Evolutionary conservation across 176 grass and related monocot species (phyloP), one percentile per base, ranked within the genome.

Genomic region (Cenchrus fungigraminus): DNA sequence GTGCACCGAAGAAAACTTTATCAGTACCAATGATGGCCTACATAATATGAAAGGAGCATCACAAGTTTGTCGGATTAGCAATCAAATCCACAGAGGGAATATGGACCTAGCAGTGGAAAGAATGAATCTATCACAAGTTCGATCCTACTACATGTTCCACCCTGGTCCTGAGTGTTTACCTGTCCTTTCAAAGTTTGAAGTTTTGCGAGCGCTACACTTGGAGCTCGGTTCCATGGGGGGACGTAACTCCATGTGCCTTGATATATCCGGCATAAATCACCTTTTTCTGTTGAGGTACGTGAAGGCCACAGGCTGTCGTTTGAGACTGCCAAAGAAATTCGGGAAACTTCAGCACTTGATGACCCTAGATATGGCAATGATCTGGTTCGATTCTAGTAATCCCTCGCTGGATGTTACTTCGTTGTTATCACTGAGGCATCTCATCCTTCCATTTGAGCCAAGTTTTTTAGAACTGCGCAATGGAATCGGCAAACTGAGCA

Each of bases 1-100:
- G 62, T 71, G 61, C 6, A 57, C 3, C 2, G 45, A 86, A 22
- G 84, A 80, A 66, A 86, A 80, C 19, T 86, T 86, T 8, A 47
- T 86, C 19, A 80, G 19, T 59, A 20, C 60, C 3, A 34, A 12
- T 31, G 14, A 28, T 46, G 5, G 8, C 20, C 16, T 11, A 0
- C 2, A 6, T 28, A 28, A 13, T 3, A 60, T 50, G 6, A 72
- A 50, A 13, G 42, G 8, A 57, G 2, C 34, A 22, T 28, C 20
- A 10, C 40, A 70, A 29, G 50, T 51, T 71, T 75, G 75, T 58
- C 22, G 84, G 12, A 28, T 86, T 5, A n/a, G 61, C 29, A 16
- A 32, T 50, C 66, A 77, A 28, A 15, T 68, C 31, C 4, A 57
- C 11, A 59, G 11, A 5, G 22, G 1, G 5, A 9, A 59, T 31